phyloP scores from a whole-genome alignment of 176 grass and related monocot genomes.

The Aegilops tauschii region DNA sequence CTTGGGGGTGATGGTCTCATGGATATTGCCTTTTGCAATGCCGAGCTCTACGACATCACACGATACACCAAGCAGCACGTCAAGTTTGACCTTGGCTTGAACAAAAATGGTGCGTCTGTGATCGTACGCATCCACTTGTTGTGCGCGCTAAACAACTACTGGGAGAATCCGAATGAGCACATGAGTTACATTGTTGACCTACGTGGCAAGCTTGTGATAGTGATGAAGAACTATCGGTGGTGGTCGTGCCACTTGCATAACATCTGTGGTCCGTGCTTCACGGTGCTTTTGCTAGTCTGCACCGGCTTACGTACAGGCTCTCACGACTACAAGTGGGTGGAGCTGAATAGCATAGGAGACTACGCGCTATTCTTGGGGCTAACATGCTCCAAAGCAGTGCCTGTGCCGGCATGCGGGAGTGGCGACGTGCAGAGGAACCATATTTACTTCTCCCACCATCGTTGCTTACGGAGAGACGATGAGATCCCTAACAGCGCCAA shows the following conservation, averaged over 20 bases:
- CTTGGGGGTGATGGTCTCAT: background rate
- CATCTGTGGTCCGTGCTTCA: background rate
- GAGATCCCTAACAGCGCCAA: no score
- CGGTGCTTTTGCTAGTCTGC: background rate
- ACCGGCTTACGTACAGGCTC: no score
- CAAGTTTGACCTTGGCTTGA: background rate
- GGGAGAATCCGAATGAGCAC: background rate
- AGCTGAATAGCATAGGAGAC: background rate
- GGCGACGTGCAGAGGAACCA: no score
- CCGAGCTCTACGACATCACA: background rate
- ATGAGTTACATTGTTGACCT: background rate
- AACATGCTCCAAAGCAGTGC: no score
- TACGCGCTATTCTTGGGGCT: no score
- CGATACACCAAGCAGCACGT: background rate
- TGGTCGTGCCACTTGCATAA: no score
- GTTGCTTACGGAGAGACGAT: no score
- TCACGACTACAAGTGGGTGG: background rate
- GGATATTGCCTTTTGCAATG: background rate
- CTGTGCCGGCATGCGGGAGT: no score
- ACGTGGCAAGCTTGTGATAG: background rate
- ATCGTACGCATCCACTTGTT: background rate
- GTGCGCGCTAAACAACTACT: no score
- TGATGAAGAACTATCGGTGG: background rate
- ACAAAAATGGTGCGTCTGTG: background rate
- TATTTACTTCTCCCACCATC: no score